phyloP scores from a whole-genome alignment of 768 basidiomycete genomes.

The Wakefieldia striispora region DNA sequence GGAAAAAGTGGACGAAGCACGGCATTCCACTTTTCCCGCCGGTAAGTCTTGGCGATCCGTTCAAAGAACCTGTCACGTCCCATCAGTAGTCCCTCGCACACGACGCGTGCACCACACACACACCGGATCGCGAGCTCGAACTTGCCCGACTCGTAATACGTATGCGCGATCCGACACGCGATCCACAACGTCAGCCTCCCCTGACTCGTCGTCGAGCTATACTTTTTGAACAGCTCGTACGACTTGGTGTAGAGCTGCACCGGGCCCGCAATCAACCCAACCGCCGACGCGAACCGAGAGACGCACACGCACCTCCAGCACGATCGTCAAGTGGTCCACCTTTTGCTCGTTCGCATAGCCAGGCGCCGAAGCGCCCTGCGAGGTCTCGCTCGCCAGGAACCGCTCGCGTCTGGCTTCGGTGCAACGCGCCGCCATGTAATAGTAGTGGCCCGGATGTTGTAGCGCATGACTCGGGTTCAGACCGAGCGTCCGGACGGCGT shows the following conservation, averaged over 20 bases:
- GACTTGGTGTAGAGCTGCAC: constrained; percentile 86
- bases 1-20: constrained; percentile 73
- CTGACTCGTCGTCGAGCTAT: constrained; percentile 54
- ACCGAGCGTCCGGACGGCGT: constrained; percentile 60
- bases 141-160: constrained; percentile 77
- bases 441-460: constrained; percentile 85
- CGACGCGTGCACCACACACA: background rate
- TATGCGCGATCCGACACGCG: constrained; percentile 85
- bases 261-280: constrained; percentile 1
- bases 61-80: constrained; percentile 68
- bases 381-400: constrained; percentile 57
- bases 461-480: constrained; percentile 79
- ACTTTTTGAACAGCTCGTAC: constrained; percentile 90
- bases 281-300: background rate
- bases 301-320: constrained; percentile 63
- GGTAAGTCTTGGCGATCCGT: constrained; percentile 85
- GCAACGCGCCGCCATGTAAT: constrained; percentile 86
- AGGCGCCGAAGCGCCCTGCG: constrained; percentile 59
- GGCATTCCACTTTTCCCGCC: constrained; percentile 76
- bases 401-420: constrained; percentile 72
- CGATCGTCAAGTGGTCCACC: constrained; percentile 80
- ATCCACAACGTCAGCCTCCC: constrained; percentile 86
- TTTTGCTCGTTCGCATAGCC: constrained; percentile 89
- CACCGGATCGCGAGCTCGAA: constrained; percentile 88
- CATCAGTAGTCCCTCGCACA: background rate